Percentiles rank a stretch among this genome's conserved stretches.
Conservation (phyloP, 345 rosid species). For the Adansonia digitata region DNA sequence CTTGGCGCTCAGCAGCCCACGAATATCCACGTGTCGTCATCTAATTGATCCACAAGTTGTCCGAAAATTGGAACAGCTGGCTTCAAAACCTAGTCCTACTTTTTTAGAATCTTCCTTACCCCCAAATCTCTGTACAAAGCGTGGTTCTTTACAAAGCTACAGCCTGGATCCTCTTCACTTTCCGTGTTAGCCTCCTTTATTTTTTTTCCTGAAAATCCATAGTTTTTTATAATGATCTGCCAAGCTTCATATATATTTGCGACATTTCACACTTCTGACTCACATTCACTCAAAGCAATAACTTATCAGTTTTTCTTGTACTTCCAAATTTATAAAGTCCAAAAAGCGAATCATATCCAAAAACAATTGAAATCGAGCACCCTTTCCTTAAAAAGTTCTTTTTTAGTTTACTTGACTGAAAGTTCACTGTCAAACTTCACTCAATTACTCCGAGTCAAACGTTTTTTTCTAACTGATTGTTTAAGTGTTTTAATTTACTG, state of each 20-base stretch:
- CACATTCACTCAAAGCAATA: neutral
- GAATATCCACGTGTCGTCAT: neutral
- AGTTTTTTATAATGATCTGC: too few relatives aligned
- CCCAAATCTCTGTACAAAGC: neutral
- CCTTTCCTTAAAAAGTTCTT: neutral
- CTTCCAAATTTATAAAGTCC: neutral
- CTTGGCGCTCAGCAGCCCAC: too few relatives aligned
- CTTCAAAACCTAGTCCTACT: neutral
- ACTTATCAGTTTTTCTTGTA: neutral
- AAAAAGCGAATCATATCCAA: neutral
- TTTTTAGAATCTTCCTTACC: neutral
- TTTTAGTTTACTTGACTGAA: neutral
- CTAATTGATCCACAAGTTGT: neutral
- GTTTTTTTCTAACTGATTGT: neutral
- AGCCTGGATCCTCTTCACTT: conserved; percentile 24
- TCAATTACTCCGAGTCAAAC: neutral
- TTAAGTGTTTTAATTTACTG: neutral
- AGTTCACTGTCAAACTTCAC: neutral
- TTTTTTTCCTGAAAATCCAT: neutral
- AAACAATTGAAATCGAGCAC: neutral
- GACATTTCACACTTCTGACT: neutral
- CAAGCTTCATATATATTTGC: neutral
- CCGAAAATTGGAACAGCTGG: neutral
- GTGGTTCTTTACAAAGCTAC: neutral
- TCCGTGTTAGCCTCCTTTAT: conserved; percentile 21